Conservation (phyloP, 192 early-diverging fungal species). For the Martensiomyces pterosporus region DNA sequence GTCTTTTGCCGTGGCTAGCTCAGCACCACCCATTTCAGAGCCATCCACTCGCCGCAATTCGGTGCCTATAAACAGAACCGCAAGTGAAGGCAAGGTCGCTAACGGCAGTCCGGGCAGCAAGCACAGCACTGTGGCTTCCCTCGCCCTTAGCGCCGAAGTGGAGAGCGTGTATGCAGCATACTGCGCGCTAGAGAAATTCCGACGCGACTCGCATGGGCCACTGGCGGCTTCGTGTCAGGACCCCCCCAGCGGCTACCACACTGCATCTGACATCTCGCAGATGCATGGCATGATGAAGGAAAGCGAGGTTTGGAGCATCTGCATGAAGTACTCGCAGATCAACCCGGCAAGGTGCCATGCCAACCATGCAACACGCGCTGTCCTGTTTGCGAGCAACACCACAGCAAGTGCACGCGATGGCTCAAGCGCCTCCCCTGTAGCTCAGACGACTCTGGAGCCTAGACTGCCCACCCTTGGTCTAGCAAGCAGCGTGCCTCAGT, state of each 20-base stretch:
- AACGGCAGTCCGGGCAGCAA: background rate
- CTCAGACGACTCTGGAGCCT: background rate
- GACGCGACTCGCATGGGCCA: slow-evolving; percentile 6
- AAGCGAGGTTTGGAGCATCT: slow-evolving; percentile 25
- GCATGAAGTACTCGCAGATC: slow-evolving; percentile 11
- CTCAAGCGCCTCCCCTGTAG: slow-evolving; percentile 3
- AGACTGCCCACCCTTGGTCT: background rate
- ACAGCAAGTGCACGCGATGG: too few relatives aligned
- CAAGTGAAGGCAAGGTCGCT: background rate
- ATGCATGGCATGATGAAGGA: slow-evolving; percentile 31
- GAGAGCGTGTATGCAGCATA: slow-evolving; percentile 29
- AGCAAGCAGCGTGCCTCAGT: background rate
- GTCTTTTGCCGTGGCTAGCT: background rate
- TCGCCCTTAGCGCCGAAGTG: slow-evolving; percentile 7
- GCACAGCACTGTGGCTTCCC: background rate
- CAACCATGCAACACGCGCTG: slow-evolving; percentile 18
- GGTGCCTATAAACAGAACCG: slow-evolving; percentile 19
- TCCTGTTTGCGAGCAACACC: slow-evolving; percentile 22
- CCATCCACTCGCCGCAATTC: slow-evolving; percentile 33
- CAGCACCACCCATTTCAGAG: slow-evolving; percentile 4
- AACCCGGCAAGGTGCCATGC: slow-evolving; percentile 13
- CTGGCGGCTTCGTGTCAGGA: background rate
- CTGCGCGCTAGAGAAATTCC: slow-evolving; percentile 36
- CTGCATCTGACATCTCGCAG: slow-evolving; percentile 28
- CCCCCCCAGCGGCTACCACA: slow-evolving; percentile 25